Percentiles rank a stretch among this genome's conserved stretches.
phyloP scores from a whole-genome alignment of 176 grass and related monocot species.

The Canna indica region DNA sequence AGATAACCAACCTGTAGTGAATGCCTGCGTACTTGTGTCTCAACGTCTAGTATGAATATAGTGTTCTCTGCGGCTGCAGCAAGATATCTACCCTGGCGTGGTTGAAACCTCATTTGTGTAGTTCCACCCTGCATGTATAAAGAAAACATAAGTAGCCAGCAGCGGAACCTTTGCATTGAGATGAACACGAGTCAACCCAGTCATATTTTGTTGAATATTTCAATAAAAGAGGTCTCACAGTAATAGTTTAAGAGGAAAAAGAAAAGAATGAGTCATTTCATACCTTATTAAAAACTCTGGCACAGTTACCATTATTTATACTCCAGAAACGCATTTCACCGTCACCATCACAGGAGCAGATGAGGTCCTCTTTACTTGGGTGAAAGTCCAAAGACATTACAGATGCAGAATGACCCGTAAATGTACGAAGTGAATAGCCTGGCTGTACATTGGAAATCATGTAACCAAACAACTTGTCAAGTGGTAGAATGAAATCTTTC shows the following conservation, averaged over 20 bases:
- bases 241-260: background rate
- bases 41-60: conserved; percentile 20
- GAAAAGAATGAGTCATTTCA: background rate
- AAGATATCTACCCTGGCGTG: conserved; percentile 18
- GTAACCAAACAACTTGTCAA: background rate
- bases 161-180: background rate
- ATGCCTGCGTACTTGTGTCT: conserved; percentile 18
- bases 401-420: conserved; percentile 36
- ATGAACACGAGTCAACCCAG: background rate
- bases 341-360: conserved; percentile 46
- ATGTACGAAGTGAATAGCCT: conserved; percentile 28
- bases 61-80: conserved; percentile 20
- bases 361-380: conserved; percentile 32
- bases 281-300: conserved; percentile 24
- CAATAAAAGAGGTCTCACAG: too few relatives aligned
- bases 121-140: conserved; percentile 11
- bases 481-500: background rate
- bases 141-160: background rate
- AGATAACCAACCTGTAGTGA: conserved; percentile 11
- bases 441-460: conserved; percentile 28
- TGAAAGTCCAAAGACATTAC: conserved; percentile 54
- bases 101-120: conserved; percentile 29
- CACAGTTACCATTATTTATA: conserved; percentile 27
- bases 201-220: background rate
- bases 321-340: conserved; percentile 43